These are phyloP conservation scores for Cucumis cinereus DNA, from an alignment of 306 rosid genomes.

Conservation along the genomic window DNA sequence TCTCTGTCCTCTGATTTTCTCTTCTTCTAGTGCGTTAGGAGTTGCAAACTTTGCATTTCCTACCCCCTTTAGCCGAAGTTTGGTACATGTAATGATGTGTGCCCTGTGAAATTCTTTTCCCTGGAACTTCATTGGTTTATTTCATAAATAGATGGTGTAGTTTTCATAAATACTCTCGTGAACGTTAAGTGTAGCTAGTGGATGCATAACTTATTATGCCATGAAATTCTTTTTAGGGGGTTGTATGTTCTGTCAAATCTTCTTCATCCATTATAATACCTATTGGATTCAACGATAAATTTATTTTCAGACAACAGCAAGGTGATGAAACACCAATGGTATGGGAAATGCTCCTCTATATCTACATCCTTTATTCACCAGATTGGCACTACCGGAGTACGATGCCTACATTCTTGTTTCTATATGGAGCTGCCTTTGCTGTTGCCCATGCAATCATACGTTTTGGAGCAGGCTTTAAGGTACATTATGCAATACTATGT, in stretches of 20 bases:
- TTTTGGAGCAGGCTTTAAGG: constrained; percentile 55
- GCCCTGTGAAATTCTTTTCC: background rate
- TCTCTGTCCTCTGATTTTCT: background rate
- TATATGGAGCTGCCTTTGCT: constrained; percentile 54
- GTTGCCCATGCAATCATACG: constrained; percentile 38
- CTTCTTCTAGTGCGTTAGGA: background rate
- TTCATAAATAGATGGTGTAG: background rate
- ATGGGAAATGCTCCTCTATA: constrained; percentile 78
- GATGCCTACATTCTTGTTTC: constrained; percentile 71
- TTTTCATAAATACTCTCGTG: background rate
- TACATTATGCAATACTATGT: constrained; percentile 51
- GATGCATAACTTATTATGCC: background rate
- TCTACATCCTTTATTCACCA: constrained; percentile 81
- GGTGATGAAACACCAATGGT: constrained; percentile 90
- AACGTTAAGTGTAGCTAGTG: background rate
- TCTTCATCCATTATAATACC: background rate
- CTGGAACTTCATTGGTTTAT: background rate
- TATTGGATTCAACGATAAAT: background rate
- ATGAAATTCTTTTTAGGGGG: background rate
- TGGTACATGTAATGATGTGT: background rate
- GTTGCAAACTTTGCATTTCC: background rate
- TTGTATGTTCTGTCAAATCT: background rate
- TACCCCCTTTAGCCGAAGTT: background rate
- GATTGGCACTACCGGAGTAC: constrained; percentile 85
- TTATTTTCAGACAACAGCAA: constrained; percentile 63